phyloP scores from a whole-genome alignment of 2,329 filamentous ascomycete species.

The Passalora sequoiae region DNA sequence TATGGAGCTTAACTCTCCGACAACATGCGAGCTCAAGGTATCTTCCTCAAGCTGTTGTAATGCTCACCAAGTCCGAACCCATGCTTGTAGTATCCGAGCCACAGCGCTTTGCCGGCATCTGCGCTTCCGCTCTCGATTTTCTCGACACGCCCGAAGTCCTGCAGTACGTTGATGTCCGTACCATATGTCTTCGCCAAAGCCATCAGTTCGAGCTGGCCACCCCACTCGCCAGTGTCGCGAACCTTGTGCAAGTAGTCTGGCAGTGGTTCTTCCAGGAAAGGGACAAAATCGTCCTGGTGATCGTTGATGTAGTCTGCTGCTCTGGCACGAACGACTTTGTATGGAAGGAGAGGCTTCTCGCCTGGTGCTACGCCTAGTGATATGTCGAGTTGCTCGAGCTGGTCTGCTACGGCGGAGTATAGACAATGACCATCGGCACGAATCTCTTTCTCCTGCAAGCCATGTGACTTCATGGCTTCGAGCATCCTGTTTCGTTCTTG shows the following conservation, averaged over 20 bases:
- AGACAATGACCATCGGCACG: conserved; percentile 90
- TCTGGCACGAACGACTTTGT: conserved; percentile 62
- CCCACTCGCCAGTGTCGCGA: conserved; percentile 87
- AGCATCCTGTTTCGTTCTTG: conserved; percentile 68
- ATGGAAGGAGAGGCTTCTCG: conserved; percentile 36
- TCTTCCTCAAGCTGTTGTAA: conserved; percentile 74
- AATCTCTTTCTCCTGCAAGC: conserved; percentile 71
- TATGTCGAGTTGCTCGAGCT: conserved; percentile 53
- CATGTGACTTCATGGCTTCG: conserved; percentile 57
- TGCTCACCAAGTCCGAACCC: conserved; percentile 93
- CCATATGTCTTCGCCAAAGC: conserved; percentile 77
- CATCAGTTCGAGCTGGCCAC: conserved; percentile 82
- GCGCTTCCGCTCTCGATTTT: conserved; percentile 58
- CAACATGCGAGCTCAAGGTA: too few species aligned
- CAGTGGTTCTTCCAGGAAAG: conserved; percentile 79
- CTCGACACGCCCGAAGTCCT: conserved; percentile 73
- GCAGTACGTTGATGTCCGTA: conserved; percentile 76
- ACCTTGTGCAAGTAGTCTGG: conserved; percentile 70
- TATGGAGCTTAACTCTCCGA: too few species aligned
- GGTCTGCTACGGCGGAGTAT: conserved; percentile 85
- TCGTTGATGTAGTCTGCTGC: conserved; percentile 72
- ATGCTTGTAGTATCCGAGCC: conserved; percentile 93
- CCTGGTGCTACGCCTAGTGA: conserved; percentile 34
- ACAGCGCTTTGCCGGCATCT: conserved; percentile 53
- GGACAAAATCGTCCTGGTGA: conserved; percentile 74